phyloP scores from a whole-genome alignment of 2,329 filamentous ascomycete species.

The Fonsecaea erecta region DNA sequence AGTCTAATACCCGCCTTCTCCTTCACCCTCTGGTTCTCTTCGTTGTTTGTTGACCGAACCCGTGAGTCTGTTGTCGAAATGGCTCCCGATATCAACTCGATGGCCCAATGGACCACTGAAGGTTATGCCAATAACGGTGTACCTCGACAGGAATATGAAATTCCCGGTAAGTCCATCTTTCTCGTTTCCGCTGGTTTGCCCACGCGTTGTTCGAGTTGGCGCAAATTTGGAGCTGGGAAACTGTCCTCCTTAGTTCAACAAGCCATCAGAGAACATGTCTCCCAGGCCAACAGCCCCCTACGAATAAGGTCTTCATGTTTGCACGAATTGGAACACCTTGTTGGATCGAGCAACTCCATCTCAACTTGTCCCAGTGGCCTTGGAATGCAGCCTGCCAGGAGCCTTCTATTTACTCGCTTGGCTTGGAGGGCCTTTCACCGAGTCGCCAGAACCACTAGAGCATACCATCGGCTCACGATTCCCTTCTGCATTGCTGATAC shows the following conservation, averaged over 20 bases:
- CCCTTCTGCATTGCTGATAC: neutral
- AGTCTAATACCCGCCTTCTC: neutral
- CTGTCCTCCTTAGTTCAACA: neutral
- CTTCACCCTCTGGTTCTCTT: neutral
- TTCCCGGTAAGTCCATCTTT: conserved; percentile 28
- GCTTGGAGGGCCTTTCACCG: too few relatives aligned
- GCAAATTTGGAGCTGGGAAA: neutral
- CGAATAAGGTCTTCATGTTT: too few relatives aligned
- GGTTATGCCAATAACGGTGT: conserved; percentile 49
- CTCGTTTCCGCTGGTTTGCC: neutral
- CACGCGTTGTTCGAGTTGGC: neutral
- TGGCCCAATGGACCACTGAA: conserved; percentile 38
- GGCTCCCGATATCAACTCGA: conserved; percentile 37
- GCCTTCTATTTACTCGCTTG: too few relatives aligned
- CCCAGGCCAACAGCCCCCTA: too few relatives aligned
- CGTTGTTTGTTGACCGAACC: neutral
- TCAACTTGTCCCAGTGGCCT: too few relatives aligned
- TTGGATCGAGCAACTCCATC: too few relatives aligned
- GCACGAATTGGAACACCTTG: too few relatives aligned
- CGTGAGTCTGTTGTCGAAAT: conserved; percentile 17
- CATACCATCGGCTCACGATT: neutral
- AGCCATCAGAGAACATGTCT: too few relatives aligned
- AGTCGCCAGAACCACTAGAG: neutral
- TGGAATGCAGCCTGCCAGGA: too few relatives aligned
- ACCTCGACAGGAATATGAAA: conserved; percentile 56